phyloP scores from a whole-genome alignment of 306 rosid species.

The Potentilla sterilis region DNA sequence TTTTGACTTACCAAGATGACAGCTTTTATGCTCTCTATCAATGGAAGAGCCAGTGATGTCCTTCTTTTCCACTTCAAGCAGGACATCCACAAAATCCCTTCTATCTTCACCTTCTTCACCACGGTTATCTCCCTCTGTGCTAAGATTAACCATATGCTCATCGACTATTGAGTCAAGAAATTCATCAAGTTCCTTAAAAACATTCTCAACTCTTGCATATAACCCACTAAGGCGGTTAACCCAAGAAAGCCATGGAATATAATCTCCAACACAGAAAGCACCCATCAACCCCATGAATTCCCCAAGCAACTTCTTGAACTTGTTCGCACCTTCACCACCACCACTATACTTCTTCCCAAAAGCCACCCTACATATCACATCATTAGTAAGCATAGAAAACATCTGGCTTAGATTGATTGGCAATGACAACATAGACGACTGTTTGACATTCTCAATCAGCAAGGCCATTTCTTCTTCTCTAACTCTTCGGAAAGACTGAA shows the following conservation, averaged over 20 bases:
- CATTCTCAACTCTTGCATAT: constrained; percentile 33
- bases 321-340: constrained; percentile 20
- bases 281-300: constrained; percentile 36
- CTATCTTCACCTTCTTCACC: not conserved
- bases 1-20: constrained; percentile 37
- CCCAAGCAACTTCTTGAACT: constrained; percentile 27
- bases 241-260: constrained; percentile 54
- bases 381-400: constrained; percentile 27
- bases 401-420: constrained; percentile 37
- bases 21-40: constrained; percentile 47
- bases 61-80: constrained; percentile 39
- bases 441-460: constrained; percentile 29
- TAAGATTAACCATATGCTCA: constrained; percentile 33
- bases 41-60: constrained; percentile 34
- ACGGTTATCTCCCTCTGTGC: not conserved
- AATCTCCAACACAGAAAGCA: constrained; percentile 39
- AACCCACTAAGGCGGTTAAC: constrained; percentile 33
- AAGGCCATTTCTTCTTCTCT: constrained; percentile 33
- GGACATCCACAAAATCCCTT: not conserved
- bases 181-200: constrained; percentile 41
- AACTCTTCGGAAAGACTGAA: constrained; percentile 24
- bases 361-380: constrained; percentile 45
- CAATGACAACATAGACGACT: not conserved
- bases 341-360: constrained; percentile 48
- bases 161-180: constrained; percentile 45